Base-by-base conservation (phyloP, 2,329 filamentous ascomycete species). In the Calonectria leucothoes region DNA sequence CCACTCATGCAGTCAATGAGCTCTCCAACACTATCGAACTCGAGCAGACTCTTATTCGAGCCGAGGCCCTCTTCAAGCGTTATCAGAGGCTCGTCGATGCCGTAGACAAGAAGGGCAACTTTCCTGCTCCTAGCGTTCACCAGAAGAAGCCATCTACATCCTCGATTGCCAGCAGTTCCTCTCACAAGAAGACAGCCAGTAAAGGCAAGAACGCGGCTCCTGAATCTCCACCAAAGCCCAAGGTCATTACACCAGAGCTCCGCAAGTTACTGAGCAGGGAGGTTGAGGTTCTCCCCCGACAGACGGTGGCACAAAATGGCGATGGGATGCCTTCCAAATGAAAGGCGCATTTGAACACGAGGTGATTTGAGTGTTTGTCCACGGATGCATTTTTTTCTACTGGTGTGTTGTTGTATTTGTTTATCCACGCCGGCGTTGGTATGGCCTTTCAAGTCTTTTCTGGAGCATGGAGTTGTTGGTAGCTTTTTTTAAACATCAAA, bases 1-100 rank as follows among this genome's bases (percentile, higher is more conserved):
- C 71, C 27, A 45, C 14, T 15, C 15, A 25, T 29, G 11, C 67
- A 97, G 95, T 99, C 80, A 99, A 99, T 82, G 97, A 99, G 83
- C 91, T 99, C 1, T 98, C 95, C 6, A 94, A 94, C 76, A 97
- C 94, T 1, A 98, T 99, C 81, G 97, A 99, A 78, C 90, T 99
- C 0, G 91, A 95, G 66, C 93, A 93, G 0, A 97, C 95, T 0
- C 90, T 98, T 23, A 92, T 98, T 73, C 92, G 96, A 37, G 97
- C 97, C 14, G 97, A 99, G 84, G 91, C 92, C 0, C 91, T 99
- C 3, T 99, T 97, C 88, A 92, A 91, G 75, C 93, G 94, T 64
- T 99, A 98, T 85, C 93, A 97, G 81, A 91, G 95, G 55, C 93
- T 95, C 2, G 94, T 99, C 14, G 95, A 98, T 81, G 94, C 95